Evolutionary conservation across 2,329 filamentous ascomycete species (phyloP), one percentile per base, ranked within the genome.

Genomic region (Ophiostoma quercus): DNA sequence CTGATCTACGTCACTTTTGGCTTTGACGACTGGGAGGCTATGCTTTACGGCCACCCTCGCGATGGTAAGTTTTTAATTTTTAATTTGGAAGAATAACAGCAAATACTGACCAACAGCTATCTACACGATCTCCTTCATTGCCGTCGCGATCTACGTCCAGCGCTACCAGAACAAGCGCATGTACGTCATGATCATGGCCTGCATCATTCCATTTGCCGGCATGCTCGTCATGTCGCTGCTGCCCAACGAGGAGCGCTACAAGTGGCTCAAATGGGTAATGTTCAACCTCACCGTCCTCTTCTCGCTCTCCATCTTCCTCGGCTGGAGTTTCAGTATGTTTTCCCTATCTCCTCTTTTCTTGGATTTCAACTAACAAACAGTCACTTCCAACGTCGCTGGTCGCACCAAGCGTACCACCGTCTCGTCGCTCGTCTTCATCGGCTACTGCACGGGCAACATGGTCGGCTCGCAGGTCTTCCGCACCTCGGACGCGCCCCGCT

Each of bases 381-480:
- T 57, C n/a, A 25, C 51, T 25, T 57, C 51, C 51, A 57, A 57
- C 8, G 51, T 57, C n/a, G n/a, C 51, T 12, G 51, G 51, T 22
- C 51, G n/a, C n/a, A 25, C 51, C n/a, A 57, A 57, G 51, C 51
- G n/a, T n/a, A 57, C 51, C 11, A 57, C 51, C 2, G 51, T 25
- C 9, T 57, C n/a, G 51, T 57, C 51, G n/a, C n/a, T 57, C 3
- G 51, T 57, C n/a, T 57, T 57, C 11, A 57, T 57, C 8, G 6
- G n/a, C n/a, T 57, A 57, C 51, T 54, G n/a, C 11, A 54, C 51
- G 4, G 51, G 51, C 6, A 22, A 54, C 51, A 54, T 54, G 51
- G 51, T 54, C 51, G 51, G 51, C 51, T 54, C 51, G 7, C 51
- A 54, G 51, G 51, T 54, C 51, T 54, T 54, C n/a, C 51, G 51